Base-by-base conservation (phyloP, 805 yeast species). In the Starmerella potacharoeniae region DNA sequence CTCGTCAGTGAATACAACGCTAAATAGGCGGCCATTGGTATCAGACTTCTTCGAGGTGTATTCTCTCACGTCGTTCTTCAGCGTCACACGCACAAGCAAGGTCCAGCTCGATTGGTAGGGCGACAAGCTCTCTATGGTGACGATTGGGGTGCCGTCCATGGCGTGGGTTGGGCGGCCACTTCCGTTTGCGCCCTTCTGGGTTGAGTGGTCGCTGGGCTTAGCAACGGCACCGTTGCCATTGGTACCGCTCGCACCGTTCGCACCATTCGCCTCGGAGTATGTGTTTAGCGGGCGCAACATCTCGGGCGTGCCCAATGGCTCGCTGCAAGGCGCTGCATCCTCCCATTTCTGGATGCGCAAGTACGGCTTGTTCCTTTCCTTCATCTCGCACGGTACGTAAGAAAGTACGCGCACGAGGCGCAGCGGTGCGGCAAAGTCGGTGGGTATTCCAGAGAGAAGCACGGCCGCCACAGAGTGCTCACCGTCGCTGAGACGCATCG, bases 71-170 rank as follows among this genome's bases (percentile, higher is more conserved):
- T 88, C 96, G 54, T 91, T 81, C 69, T 91, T 93, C 69, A 77
- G 82, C 0, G 95, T 82, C 30, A 89, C 93, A 66, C 97, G 81
- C 0, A 95, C 98, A 64, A 87, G 88, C 64, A 93, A 86, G 6
- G 91, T 83, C 97, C 97, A 93, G 51, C 77, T 75, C 66, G 82
- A 84, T 68, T 86, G 93, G 68, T 86, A 93, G 8, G 97, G 97
- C 11, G 96, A 87, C 51, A 93, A 30, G 11, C 58, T 55, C 52
- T 62, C 65, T 14, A 64, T 60, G 6, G 58, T 46, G 48, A 50
- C 43, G n/a, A 46, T 39, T 1, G 42, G 47, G 31, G 40, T 33
- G 31, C 48, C 48, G 34, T 51, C 48, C 30, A 6, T 28, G 40
- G 46, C 13, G 35, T 46, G 49, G 6, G 49, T 46, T 14, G 49